Evolutionary conservation across 352 stramenopile species (phyloP).

Genomic region (Globisporangium barbulae): DNA sequence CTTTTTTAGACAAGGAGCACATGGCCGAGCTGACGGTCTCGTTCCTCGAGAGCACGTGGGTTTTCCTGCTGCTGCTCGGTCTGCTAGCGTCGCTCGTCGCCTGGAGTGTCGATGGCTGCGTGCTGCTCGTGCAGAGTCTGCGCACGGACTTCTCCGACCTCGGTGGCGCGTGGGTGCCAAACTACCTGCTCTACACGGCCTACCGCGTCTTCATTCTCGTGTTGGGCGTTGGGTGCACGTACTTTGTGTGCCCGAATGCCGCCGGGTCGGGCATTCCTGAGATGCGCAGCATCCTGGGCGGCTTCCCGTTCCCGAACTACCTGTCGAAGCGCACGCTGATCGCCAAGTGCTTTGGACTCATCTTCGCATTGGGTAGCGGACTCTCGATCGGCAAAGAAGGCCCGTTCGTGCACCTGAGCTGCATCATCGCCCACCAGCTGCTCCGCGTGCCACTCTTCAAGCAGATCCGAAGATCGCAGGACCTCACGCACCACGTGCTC

Average conservation of each 20-base stretch:
- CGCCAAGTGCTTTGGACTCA: conserved; percentile 63
- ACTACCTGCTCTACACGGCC: conserved; percentile 58
- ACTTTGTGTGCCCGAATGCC: conserved; percentile 57
- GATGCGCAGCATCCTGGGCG: conserved; percentile 75
- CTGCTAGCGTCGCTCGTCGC: conserved; percentile 49
- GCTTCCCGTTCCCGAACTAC: conserved; percentile 69
- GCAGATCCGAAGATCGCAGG: conserved; percentile 52
- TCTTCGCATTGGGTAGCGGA: conserved; percentile 60
- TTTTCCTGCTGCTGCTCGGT: conserved; percentile 65
- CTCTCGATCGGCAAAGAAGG: conserved; percentile 78
- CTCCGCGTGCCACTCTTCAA: conserved; percentile 52
- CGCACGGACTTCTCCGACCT: conserved; percentile 41
- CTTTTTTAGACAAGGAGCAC: conserved; percentile 45
- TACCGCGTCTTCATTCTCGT: conserved; percentile 62
- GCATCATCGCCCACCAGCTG: conserved; percentile 67
- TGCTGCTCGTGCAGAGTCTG: conserved; percentile 38
- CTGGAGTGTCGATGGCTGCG: conserved; percentile 63
- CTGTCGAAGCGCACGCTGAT: conserved; percentile 53
- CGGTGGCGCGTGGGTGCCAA: conserved; percentile 42
- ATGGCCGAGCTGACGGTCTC: conserved; percentile 39
- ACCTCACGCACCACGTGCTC: conserved; percentile 69
- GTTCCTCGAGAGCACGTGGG: conserved; percentile 73
- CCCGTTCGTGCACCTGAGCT: conserved; percentile 78
- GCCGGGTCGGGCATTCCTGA: conserved; percentile 73
- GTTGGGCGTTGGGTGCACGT: conserved; percentile 54